phyloP scores from a whole-genome alignment of 2,329 filamentous ascomycete genomes.

The Elsinoe arachidis region DNA sequence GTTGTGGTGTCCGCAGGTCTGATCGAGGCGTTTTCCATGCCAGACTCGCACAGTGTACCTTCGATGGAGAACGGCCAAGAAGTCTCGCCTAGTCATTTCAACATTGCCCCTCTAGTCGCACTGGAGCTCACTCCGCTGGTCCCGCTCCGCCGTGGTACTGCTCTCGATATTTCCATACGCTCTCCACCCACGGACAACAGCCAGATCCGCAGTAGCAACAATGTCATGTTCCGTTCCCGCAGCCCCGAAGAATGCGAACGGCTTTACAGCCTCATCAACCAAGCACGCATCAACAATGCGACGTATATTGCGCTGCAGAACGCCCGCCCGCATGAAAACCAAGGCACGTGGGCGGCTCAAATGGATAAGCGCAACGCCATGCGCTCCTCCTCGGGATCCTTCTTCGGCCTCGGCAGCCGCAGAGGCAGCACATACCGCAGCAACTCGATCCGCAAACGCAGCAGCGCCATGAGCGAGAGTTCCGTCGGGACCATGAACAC shows the following conservation, averaged over 20 bases:
- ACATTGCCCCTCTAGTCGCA: conserved; percentile 49
- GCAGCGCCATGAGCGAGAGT: conserved; percentile 58
- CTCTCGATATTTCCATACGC: conserved; percentile 86
- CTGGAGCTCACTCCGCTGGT: conserved; percentile 88
- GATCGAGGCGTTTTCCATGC: conserved; percentile 54
- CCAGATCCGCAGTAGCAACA: conserved; percentile 58
- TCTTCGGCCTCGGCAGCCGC: conserved; percentile 46
- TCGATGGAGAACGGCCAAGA: conserved; percentile 32
- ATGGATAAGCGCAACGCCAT: conserved; percentile 45
- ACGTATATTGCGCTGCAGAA: conserved; percentile 74
- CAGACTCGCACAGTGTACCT: conserved; percentile 37
- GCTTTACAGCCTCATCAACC: conserved; percentile 79
- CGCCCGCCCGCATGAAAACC: conserved; percentile 52
- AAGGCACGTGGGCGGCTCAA: conserved; percentile 40
- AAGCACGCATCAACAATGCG: conserved; percentile 82
- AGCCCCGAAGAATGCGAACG: conserved; percentile 68
- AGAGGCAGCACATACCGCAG: conserved; percentile 48
- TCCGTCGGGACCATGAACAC: conserved; percentile 69
- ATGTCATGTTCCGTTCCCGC: conserved; percentile 83
- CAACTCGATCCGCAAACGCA: conserved; percentile 43
- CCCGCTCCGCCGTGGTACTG: conserved; percentile 80
- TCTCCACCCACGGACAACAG: conserved; percentile 71
- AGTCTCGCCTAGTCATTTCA: conserved; percentile 29
- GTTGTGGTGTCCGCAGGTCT: conserved; percentile 56
- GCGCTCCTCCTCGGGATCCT: conserved; percentile 39